A percentile compares a stretch with the other conserved stretches of the same genome.
phyloP scores from a whole-genome alignment of 805 yeast species.

The Lipomyces kockii region DNA sequence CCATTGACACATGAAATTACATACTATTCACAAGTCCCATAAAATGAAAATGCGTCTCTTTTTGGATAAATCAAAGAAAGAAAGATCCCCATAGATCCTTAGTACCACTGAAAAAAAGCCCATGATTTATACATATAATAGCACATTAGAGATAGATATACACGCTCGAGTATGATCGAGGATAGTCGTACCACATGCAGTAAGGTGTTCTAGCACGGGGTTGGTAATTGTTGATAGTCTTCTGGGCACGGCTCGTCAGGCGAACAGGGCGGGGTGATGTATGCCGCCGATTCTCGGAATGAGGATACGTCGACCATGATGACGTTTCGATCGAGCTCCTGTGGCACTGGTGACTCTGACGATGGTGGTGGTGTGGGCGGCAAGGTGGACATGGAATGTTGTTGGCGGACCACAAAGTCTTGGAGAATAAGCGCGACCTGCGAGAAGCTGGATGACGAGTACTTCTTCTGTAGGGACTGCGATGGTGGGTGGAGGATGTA shows the following conservation, averaged over 20 bases:
- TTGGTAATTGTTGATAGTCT: background rate
- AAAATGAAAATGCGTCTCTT: background rate
- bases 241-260: constrained; percentile 26
- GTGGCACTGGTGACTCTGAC: constrained; percentile 8
- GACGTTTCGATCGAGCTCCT: constrained; percentile 1
- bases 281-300: constrained; percentile 4
- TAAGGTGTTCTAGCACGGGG: background rate
- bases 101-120: background rate
- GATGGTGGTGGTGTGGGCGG: constrained; percentile 37
- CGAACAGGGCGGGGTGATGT: constrained; percentile 33
- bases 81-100: background rate
- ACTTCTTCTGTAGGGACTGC: constrained; percentile 48
- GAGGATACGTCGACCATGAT: constrained; percentile 1
- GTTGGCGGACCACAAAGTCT: constrained; percentile 34
- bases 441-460: constrained; percentile 39
- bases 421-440: constrained; percentile 37
- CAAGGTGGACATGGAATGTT: constrained; percentile 20
- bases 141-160: constrained; percentile 7
- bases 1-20: background rate
- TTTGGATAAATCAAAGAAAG: background rate
- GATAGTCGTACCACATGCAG: background rate
- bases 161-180: constrained; percentile 1
- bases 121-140: constrained; percentile 1
- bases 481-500: constrained; percentile 45
- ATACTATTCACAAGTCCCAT: constrained; percentile 2